phyloP scores from a whole-genome alignment of 2,329 filamentous ascomycete species.

The Xylaria sp. region DNA sequence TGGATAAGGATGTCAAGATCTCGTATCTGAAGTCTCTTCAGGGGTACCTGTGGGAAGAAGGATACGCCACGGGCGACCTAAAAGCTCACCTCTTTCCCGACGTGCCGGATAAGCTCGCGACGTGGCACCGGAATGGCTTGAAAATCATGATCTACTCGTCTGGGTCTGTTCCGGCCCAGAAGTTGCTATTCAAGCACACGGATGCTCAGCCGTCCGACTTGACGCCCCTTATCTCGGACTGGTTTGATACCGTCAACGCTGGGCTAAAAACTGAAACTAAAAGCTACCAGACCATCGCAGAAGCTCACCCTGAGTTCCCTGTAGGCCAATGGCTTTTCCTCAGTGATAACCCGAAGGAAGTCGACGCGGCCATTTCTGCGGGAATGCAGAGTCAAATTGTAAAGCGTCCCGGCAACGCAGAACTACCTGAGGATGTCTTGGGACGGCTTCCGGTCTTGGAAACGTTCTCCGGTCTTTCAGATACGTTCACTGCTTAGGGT shows the following conservation, averaged over 20 bases:
- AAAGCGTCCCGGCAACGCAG: constrained; percentile 64
- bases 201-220: constrained; percentile 55
- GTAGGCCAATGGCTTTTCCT: constrained; percentile 64
- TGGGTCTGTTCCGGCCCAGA: constrained; percentile 74
- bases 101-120: constrained; percentile 57
- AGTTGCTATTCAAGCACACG: constrained; percentile 69
- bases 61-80: constrained; percentile 65
- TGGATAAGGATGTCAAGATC: constrained; percentile 66
- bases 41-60: constrained; percentile 70
- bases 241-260: constrained; percentile 78
- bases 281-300: constrained; percentile 64
- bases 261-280: constrained; percentile 62
- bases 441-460: constrained; percentile 31
- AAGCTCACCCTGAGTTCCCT: constrained; percentile 41
- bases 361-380: constrained; percentile 55
- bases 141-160: constrained; percentile 75
- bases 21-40: constrained; percentile 75
- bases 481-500: constrained; percentile 15
- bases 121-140: constrained; percentile 52
- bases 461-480: constrained; percentile 27
- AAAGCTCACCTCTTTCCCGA: constrained; percentile 70
- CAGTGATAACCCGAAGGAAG: constrained; percentile 71
- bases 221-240: constrained; percentile 54
- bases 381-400: constrained; percentile 61
- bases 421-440: constrained; percentile 47